Evolutionary conservation across 2,329 filamentous ascomycete genomes (phyloP).

Genomic region (Albophoma yamanashiensis): DNA sequence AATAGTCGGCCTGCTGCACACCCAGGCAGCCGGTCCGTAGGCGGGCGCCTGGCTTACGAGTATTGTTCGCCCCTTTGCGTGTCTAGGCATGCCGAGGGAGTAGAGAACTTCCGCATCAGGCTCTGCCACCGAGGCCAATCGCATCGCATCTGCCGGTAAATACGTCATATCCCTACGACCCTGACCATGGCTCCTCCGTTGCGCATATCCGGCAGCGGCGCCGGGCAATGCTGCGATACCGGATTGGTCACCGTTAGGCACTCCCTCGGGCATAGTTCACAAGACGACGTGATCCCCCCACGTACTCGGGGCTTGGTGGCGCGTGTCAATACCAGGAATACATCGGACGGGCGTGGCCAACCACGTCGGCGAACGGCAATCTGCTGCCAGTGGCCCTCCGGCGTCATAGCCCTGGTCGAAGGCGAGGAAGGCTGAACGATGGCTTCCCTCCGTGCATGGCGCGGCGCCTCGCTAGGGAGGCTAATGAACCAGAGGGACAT

Average conservation of each 20-base stretch:
- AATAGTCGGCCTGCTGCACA: background rate
- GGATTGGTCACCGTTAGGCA: background rate
- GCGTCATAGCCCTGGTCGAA: background rate
- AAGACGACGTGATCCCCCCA: background rate
- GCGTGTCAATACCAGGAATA: background rate
- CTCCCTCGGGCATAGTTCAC: no score
- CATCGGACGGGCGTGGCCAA: background rate
- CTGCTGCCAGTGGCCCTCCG: background rate
- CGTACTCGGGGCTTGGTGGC: background rate
- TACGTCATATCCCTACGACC: background rate
- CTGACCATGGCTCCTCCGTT: background rate
- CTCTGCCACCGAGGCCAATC: background rate
- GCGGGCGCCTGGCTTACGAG: background rate
- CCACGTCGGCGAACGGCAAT: background rate
- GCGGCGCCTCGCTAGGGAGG: background rate
- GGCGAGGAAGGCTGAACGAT: background rate
- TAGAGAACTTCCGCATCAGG: background rate
- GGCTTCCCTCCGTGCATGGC: background rate
- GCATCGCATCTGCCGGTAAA: background rate
- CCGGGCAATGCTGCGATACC: background rate
- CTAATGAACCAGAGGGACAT: background rate
- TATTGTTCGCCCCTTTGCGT: background rate
- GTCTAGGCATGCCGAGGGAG: background rate
- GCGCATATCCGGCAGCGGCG: background rate
- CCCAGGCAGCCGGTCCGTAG: background rate